Evolutionary conservation across 2,329 filamentous ascomycete genomes (phyloP).

Genomic region (Aspergillus clavatus): DNA sequence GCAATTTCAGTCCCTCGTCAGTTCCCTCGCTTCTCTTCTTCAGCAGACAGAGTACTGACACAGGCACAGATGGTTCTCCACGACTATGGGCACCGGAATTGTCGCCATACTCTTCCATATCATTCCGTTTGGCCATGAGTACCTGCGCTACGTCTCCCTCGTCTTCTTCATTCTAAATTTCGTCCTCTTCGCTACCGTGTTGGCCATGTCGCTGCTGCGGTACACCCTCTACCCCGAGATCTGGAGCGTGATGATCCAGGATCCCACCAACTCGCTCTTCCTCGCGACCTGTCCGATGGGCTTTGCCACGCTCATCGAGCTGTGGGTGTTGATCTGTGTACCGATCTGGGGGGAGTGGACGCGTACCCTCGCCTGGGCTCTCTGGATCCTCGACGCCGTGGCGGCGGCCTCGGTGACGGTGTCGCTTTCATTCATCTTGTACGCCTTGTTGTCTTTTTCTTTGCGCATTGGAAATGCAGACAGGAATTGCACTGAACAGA

Average conservation of each 20-base stretch:
- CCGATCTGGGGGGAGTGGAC: constrained; percentile 54
- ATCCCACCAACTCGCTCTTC: constrained; percentile 61
- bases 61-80: constrained; percentile 51
- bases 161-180: constrained; percentile 59
- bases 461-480: too few species aligned
- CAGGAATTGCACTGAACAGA: too few species aligned
- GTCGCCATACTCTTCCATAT: constrained; percentile 59
- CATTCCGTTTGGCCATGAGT: constrained; percentile 56
- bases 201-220: constrained; percentile 52
- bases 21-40: constrained; percentile 16
- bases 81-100: constrained; percentile 65
- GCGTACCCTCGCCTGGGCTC: constrained; percentile 42
- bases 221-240: constrained; percentile 60
- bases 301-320: constrained; percentile 60
- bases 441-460: too few species aligned
- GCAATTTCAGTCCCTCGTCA: constrained; percentile 54
- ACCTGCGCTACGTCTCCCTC: constrained; percentile 57
- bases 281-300: constrained; percentile 62
- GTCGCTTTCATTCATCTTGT: constrained; percentile 55
- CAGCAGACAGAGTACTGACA: not conserved
- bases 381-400: constrained; percentile 49
- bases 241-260: constrained; percentile 59
- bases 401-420: constrained; percentile 40
- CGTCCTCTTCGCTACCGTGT: constrained; percentile 53
- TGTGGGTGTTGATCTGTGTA: constrained; percentile 55